These are phyloP conservation scores for Suhomyces anneliseae DNA, from an alignment of 1,139 yeast species.

Conservation along the genomic window DNA sequence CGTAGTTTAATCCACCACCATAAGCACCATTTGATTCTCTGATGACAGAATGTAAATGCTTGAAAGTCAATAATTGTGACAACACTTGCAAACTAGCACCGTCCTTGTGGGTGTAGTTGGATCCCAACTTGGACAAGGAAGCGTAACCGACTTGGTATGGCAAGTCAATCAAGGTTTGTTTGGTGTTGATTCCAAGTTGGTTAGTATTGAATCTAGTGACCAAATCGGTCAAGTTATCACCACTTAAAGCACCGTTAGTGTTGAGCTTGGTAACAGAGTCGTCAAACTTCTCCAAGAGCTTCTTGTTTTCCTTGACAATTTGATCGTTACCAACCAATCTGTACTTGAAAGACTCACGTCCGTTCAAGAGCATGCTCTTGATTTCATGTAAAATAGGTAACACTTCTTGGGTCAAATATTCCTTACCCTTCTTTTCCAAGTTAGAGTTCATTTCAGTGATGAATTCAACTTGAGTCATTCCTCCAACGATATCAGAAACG, in stretches of 20 bases:
- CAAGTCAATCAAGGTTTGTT: slow-evolving; percentile 54
- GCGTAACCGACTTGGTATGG: slow-evolving; percentile 92
- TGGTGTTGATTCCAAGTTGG: slow-evolving; percentile 11
- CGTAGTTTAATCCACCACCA: slow-evolving; percentile 90
- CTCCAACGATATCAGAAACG: slow-evolving; percentile 63
- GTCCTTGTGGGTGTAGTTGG: slow-evolving; percentile 65
- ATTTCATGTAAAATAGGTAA: slow-evolving; percentile 66
- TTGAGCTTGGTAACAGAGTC: slow-evolving; percentile 1
- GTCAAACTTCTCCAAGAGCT: slow-evolving; percentile 39
- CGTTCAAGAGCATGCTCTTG: slow-evolving; percentile 43
- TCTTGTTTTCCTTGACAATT: slow-evolving; percentile 42
- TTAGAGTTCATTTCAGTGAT: slow-evolving; percentile 58
- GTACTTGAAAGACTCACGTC: slow-evolving; percentile 40
- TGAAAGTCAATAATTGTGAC: slow-evolving; percentile 77
- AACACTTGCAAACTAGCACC: slow-evolving; percentile 85
- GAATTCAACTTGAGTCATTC: slow-evolving; percentile 74
- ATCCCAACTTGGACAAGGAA: slow-evolving; percentile 67
- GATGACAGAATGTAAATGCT: slow-evolving; percentile 82
- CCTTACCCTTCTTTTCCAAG: slow-evolving; percentile 53
- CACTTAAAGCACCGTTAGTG: slow-evolving; percentile 2
- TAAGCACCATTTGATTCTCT: slow-evolving; percentile 98
- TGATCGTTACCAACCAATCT: slow-evolving; percentile 60
- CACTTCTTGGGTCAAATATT: slow-evolving; percentile 50
- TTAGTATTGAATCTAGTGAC: slow-evolving; percentile 12
- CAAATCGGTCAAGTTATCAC: slow-evolving; percentile 5